These are phyloP conservation scores for Linnemannia hyalina DNA, from an alignment of 192 early-diverging fungal genomes.

Conservation along the genomic window DNA sequence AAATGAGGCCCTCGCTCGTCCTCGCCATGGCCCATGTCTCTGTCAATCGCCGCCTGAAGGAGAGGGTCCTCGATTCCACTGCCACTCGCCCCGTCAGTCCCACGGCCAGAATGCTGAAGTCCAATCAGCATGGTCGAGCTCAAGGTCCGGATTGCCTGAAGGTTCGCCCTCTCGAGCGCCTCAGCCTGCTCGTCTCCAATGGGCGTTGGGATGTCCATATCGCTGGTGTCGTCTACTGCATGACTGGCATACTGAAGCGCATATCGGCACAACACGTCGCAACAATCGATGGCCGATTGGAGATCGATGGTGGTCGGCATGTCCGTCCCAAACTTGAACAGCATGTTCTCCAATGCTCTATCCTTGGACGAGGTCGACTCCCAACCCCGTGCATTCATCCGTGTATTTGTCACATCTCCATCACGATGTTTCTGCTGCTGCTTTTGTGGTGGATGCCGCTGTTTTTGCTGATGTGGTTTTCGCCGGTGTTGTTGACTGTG, in stretches of 20 bases:
- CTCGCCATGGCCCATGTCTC: background rate
- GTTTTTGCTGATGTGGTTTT: background rate
- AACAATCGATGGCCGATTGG: constrained; percentile 43
- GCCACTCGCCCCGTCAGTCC: background rate
- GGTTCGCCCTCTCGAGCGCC: constrained; percentile 6
- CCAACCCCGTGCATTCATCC: background rate
- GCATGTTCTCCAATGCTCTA: background rate
- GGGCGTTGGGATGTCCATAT: background rate
- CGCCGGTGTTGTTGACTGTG: background rate
- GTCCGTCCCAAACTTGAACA: constrained; percentile 43
- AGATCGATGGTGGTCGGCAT: constrained; percentile 48
- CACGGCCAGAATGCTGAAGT: constrained; percentile 6
- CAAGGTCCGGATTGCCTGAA: constrained; percentile 37
- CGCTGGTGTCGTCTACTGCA: background rate
- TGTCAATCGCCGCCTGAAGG: constrained; percentile 2
- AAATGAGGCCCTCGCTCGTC: constrained; percentile 9
- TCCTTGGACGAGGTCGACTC: background rate
- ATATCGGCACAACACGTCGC: constrained; percentile 39
- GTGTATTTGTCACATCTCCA: background rate
- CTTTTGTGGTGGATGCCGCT: background rate
- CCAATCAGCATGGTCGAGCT: constrained; percentile 38
- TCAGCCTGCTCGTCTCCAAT: background rate
- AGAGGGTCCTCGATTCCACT: constrained; percentile 2
- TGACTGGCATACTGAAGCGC: constrained; percentile 28
- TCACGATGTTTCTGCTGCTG: background rate